Conservation (phyloP, 1,284 basidiomycete genomes). For the Sporisorium iseilematis-ciliati region DNA sequence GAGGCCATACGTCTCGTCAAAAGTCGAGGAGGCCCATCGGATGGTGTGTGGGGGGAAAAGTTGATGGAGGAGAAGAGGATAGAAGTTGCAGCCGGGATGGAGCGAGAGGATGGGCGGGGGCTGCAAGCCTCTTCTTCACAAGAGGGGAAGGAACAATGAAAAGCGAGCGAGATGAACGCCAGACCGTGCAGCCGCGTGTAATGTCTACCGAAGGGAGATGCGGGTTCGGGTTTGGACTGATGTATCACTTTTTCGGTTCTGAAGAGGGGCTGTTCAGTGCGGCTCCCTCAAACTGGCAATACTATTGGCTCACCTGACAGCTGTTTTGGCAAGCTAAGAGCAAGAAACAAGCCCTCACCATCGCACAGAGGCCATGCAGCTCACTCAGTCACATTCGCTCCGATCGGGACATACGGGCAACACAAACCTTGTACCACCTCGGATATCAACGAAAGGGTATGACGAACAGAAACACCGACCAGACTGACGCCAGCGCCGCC, state of each 20-base stretch:
- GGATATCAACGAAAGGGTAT: background rate
- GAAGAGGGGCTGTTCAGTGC: background rate
- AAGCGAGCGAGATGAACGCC: background rate
- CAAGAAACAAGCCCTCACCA: background rate
- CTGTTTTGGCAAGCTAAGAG: background rate
- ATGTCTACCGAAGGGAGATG: conserved; percentile 14
- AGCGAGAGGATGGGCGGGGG: background rate
- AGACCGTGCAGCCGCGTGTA: conserved; percentile 28
- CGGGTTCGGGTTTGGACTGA: background rate
- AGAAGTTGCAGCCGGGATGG: conserved; percentile 36
- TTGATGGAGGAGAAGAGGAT: conserved; percentile 12
- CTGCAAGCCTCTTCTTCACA: background rate
- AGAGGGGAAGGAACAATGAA: background rate
- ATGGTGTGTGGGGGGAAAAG: conserved; percentile 10
- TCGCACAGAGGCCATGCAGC: background rate
- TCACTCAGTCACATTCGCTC: background rate
- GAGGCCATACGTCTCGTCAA: conserved; percentile 43
- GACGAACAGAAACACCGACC: background rate
- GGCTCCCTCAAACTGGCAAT: background rate
- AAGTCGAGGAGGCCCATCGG: conserved; percentile 46
- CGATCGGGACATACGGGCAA: background rate
- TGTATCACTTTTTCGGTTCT: conserved; percentile 1
- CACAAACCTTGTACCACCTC: background rate
- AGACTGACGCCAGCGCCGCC: background rate
- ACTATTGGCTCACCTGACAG: background rate